Conservation (phyloP, 2,329 filamentous ascomycete genomes). For the Monilinia fructicola region DNA sequence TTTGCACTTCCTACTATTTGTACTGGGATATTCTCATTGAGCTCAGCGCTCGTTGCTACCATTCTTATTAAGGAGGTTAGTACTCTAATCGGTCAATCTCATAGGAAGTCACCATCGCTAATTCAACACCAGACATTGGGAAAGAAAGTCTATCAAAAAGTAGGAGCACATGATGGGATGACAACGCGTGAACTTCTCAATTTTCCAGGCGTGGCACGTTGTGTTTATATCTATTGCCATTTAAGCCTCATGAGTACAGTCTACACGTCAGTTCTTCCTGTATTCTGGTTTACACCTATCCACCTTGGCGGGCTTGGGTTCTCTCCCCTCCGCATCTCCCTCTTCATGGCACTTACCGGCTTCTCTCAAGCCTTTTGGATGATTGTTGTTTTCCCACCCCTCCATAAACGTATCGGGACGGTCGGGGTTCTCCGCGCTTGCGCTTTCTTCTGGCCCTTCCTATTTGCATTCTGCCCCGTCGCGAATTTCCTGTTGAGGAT, state of each 20-base stretch:
- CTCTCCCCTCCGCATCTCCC: conserved; percentile 60
- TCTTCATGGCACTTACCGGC: conserved; percentile 64
- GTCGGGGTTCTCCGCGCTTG: conserved; percentile 62
- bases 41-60: conserved; percentile 51
- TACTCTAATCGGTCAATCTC: neutral
- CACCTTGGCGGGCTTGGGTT: conserved; percentile 65
- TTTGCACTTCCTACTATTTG: conserved; percentile 65
- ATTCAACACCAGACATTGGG: conserved; percentile 46
- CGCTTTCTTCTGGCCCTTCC: conserved; percentile 60
- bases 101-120: neutral
- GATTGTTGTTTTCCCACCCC: conserved; percentile 64
- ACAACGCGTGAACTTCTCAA: conserved; percentile 57
- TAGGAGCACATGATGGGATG: conserved; percentile 37
- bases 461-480: conserved; percentile 56
- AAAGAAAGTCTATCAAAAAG: conserved; percentile 33
- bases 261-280: conserved; percentile 68
- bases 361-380: conserved; percentile 70
- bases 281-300: conserved; percentile 66
- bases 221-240: conserved; percentile 65
- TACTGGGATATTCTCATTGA: conserved; percentile 54
- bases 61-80: conserved; percentile 60
- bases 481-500: conserved; percentile 57
- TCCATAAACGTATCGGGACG: conserved; percentile 67
- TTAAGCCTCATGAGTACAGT: conserved; percentile 67
- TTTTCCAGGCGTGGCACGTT: conserved; percentile 62